Percentiles rank a stretch among this genome's conserved stretches.
These are phyloP conservation scores for Boletellus sp. DNA, from an alignment of 768 basidiomycete species.

Conservation along the genomic window DNA sequence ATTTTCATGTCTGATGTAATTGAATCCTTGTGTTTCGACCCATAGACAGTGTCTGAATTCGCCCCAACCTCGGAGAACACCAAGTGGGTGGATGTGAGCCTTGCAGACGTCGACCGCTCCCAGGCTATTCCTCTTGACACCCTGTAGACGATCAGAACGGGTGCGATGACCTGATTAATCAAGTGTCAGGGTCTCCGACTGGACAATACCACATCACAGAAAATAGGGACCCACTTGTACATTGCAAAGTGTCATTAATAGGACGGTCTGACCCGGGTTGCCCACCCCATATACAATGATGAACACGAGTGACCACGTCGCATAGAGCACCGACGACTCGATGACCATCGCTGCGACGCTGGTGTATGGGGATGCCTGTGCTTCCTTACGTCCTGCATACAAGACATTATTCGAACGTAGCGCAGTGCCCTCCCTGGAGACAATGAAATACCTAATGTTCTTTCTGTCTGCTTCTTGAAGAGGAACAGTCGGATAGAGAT, in stretches of 20 bases:
- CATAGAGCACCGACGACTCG: neutral
- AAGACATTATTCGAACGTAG: neutral
- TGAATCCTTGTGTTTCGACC: too few species aligned
- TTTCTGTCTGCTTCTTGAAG: neutral
- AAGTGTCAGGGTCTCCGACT: neutral
- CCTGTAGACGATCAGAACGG: neutral
- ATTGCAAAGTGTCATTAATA: neutral
- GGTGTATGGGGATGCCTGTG: neutral
- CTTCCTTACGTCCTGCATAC: neutral
- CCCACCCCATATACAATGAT: neutral
- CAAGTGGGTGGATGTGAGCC: too few species aligned
- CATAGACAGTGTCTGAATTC: too few species aligned
- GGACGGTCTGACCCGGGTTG: neutral
- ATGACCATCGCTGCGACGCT: neutral
- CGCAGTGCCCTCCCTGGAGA: neutral
- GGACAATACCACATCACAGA: too few species aligned
- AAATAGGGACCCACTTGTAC: neutral
- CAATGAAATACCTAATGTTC: neutral
- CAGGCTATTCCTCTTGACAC: neutral
- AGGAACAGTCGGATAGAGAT: neutral
- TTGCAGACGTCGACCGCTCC: neutral
- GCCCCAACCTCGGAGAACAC: too few species aligned
- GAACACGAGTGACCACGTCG: neutral
- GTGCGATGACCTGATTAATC: neutral
- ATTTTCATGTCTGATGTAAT: too few species aligned